Conservation (phyloP, 1,284 basidiomycete genomes). For the Rhodotorula sp. region DNA sequence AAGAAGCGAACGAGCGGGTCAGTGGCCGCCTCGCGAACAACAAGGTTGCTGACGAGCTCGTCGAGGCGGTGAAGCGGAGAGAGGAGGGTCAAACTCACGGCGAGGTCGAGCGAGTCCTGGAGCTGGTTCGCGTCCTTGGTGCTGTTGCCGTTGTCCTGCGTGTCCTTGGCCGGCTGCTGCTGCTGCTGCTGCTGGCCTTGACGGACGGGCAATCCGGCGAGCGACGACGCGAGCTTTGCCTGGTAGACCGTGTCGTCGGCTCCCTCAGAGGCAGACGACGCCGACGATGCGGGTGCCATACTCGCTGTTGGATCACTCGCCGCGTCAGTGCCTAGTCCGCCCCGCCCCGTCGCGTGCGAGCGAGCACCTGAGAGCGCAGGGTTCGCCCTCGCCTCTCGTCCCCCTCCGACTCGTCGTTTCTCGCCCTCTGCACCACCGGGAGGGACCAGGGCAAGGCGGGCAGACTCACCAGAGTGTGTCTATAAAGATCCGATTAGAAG, state of each 20-base stretch:
- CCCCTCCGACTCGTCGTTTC: background rate
- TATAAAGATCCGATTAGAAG: conserved; percentile 3
- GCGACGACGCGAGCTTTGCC: conserved; percentile 28
- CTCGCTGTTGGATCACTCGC: background rate
- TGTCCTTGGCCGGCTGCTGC: background rate
- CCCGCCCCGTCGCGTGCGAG: background rate
- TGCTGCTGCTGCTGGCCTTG: conserved; percentile 9
- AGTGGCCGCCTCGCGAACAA: background rate
- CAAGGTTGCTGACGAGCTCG: background rate
- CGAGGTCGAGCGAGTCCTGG: conserved; percentile 59
- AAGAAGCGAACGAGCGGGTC: background rate
- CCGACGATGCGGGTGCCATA: conserved; percentile 22
- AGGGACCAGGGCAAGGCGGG: background rate
- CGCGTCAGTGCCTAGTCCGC: background rate
- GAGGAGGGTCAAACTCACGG: conserved; percentile 47
- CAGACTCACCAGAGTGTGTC: background rate
- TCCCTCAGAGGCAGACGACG: conserved; percentile 19
- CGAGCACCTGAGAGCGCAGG: background rate
- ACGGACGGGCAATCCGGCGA: conserved; percentile 33
- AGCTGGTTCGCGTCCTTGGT: conserved; percentile 40
- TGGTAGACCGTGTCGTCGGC: conserved; percentile 1
- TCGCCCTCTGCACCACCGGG: background rate
- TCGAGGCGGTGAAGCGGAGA: background rate
- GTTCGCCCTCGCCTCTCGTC: background rate
- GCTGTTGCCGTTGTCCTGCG: conserved; percentile 44